A percentile compares a stretch with the other conserved stretches of the same genome.
These are phyloP conservation scores for Colletotrichum tamarilloi DNA, from an alignment of 2,329 filamentous ascomycete genomes.

Conservation along the genomic window DNA sequence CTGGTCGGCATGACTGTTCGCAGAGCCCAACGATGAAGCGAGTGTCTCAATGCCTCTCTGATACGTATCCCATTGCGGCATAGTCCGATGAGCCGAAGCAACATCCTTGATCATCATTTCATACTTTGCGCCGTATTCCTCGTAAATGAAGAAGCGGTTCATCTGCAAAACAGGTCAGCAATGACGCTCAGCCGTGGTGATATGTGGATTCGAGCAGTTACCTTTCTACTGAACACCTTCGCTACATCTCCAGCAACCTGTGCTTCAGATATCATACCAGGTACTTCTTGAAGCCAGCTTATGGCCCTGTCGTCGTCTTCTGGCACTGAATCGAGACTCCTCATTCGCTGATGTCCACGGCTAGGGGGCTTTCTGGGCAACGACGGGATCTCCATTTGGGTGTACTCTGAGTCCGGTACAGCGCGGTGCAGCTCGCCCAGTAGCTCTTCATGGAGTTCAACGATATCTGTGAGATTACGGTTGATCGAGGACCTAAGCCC, in stretches of 20 bases:
- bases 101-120: constrained; percentile 86
- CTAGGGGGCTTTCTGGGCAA: constrained; percentile 31
- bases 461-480: constrained; percentile 81
- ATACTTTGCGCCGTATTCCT: constrained; percentile 92
- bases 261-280: constrained; percentile 68
- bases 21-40: constrained; percentile 78
- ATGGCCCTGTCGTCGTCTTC: constrained; percentile 49
- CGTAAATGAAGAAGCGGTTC: constrained; percentile 85
- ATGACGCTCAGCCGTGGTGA: background rate
- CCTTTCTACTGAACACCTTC: constrained; percentile 70
- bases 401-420: constrained; percentile 76
- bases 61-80: constrained; percentile 81
- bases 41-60: constrained; percentile 88
- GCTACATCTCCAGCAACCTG: constrained; percentile 70
- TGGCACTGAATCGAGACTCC: constrained; percentile 58
- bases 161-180: constrained; percentile 64
- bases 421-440: constrained; percentile 77
- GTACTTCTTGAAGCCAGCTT: constrained; percentile 57
- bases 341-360: constrained; percentile 57
- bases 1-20: constrained; percentile 71
- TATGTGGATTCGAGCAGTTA: constrained; percentile 42
- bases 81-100: constrained; percentile 72
- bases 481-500: constrained; percentile 79
- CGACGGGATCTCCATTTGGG: constrained; percentile 52
- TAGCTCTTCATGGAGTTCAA: constrained; percentile 86